Conservation (phyloP, 2,329 filamentous ascomycete genomes). For the Colletotrichum sp. region DNA sequence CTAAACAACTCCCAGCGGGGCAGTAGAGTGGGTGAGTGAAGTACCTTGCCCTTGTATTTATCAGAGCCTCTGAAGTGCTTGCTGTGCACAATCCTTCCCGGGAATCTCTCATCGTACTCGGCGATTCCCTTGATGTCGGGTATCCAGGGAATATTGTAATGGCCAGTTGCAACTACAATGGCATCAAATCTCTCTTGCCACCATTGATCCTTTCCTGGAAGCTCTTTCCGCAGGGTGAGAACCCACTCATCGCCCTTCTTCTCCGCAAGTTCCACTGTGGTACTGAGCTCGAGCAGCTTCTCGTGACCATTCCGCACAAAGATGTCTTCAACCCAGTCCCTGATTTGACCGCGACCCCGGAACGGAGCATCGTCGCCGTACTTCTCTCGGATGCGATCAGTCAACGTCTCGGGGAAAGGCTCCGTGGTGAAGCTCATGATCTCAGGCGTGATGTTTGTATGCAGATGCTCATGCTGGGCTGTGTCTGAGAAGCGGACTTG, state of each 20-base stretch:
- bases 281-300: conserved; percentile 51
- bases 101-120: conserved; percentile 40
- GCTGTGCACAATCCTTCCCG: conserved; percentile 42
- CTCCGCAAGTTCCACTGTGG: conserved; percentile 60
- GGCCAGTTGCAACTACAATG: conserved; percentile 43
- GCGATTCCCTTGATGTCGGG: conserved; percentile 45
- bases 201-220: conserved; percentile 40
- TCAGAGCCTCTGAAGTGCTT: conserved; percentile 41
- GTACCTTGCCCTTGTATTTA: conserved; percentile 25
- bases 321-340: conserved; percentile 54
- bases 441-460: conserved; percentile 61
- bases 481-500: conserved; percentile 56
- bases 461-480: conserved; percentile 60
- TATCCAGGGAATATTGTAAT: conserved; percentile 45
- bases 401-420: conserved; percentile 45
- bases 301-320: conserved; percentile 32
- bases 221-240: conserved; percentile 51
- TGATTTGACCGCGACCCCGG: conserved; percentile 58
- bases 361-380: conserved; percentile 61
- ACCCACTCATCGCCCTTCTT: conserved; percentile 51
- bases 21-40: background rate
- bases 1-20: background rate
- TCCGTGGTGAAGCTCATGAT: conserved; percentile 64
- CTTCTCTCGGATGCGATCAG: conserved; percentile 45
- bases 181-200: conserved; percentile 46